phyloP scores from a whole-genome alignment of 331 rosid species.

The Acacia concinna region DNA sequence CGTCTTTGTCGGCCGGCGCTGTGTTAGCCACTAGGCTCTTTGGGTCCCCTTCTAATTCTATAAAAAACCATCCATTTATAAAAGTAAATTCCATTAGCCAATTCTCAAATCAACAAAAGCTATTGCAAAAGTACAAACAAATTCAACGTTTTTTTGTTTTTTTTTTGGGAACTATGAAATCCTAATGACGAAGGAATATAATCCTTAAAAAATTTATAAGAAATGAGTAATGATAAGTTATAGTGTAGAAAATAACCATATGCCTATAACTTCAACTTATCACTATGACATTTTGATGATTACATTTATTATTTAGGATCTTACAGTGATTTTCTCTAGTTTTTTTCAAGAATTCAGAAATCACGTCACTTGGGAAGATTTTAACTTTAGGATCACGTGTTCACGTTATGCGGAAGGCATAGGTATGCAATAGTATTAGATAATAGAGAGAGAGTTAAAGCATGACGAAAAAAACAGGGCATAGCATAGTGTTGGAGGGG shows the following conservation, averaged over 20 bases:
- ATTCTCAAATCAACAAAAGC: background rate
- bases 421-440: background rate
- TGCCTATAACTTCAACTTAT: no score
- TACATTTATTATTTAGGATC: no score
- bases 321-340: background rate
- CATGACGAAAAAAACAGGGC: background rate
- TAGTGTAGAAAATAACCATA: no score
- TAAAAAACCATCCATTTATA: background rate
- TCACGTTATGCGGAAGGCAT: background rate
- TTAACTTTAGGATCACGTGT: background rate
- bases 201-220: no score
- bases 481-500: background rate
- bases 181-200: no score
- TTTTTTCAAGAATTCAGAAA: background rate
- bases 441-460: background rate
- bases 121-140: background rate
- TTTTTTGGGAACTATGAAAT: no score
- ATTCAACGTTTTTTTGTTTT: no score
- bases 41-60: background rate
- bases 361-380: background rate
- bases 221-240: no score
- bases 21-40: slow-evolving; percentile 43
- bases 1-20: slow-evolving; percentile 57
- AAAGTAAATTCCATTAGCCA: background rate
- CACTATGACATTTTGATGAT: no score